Percentiles rank a stretch among this genome's conserved stretches.
phyloP scores from a whole-genome alignment of 129 eudicot species.

The Sambucus nigra region DNA sequence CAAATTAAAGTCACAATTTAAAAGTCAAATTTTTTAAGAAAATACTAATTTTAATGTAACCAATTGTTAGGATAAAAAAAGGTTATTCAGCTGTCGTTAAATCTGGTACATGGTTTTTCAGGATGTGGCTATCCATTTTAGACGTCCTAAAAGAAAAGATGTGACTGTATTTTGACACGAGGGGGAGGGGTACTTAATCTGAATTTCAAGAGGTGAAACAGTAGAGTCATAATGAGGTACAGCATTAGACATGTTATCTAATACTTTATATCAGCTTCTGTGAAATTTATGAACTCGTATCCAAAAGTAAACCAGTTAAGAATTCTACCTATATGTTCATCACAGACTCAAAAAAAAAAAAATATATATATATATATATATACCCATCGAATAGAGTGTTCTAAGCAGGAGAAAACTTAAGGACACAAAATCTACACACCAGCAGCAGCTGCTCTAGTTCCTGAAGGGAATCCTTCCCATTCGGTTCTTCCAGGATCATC shows the following conservation, averaged over 20 bases:
- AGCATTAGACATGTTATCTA: not conserved
- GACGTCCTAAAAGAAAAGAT: too few relatives aligned
- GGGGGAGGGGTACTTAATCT: not conserved
- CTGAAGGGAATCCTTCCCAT: constrained; percentile 99
- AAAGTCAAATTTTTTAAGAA: too few relatives aligned
- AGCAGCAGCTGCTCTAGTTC: constrained; percentile 97
- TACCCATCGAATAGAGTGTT: too few relatives aligned
- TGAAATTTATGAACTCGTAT: not conserved
- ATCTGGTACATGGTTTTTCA: too few relatives aligned
- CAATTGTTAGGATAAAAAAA: too few relatives aligned
- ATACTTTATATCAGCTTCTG: not conserved
- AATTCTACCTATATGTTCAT: not conserved
- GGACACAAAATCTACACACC: constrained; percentile 29
- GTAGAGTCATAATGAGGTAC: too few relatives aligned
- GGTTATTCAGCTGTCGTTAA: too few relatives aligned
- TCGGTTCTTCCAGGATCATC: constrained; percentile 97
- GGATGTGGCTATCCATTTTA: too few relatives aligned
- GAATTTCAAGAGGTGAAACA: not conserved
- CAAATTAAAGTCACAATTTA: too few relatives aligned
- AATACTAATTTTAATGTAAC: too few relatives aligned
- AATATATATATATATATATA: not conserved
- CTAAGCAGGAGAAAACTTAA: not conserved
- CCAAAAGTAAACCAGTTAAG: not conserved
- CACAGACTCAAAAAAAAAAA: too few relatives aligned
- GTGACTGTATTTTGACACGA: too few relatives aligned